These are phyloP conservation scores for Glarea lozoyensis DNA, from an alignment of 495 filamentous ascomycete genomes.

Conservation along the genomic window DNA sequence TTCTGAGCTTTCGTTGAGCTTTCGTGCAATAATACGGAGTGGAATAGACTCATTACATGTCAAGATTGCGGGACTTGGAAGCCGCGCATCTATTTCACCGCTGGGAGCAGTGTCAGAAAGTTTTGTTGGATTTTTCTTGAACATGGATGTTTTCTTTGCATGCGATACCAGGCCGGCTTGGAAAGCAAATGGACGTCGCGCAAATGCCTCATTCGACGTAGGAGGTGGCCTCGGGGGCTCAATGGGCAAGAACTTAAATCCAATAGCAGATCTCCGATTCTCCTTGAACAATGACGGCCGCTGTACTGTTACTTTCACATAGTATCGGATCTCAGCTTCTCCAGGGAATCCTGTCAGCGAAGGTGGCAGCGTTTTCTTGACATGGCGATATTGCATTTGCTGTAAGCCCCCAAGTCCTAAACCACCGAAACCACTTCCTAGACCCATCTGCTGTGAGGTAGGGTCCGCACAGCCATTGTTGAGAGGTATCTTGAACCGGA, in stretches of 20 bases:
- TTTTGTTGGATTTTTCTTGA: slow-evolving; percentile 22
- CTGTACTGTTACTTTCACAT: slow-evolving; percentile 82
- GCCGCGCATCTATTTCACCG: slow-evolving; percentile 62
- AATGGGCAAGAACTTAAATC: slow-evolving; percentile 82
- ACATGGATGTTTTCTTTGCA: slow-evolving; percentile 46
- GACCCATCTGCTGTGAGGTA: slow-evolving; percentile 28
- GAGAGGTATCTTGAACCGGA: slow-evolving; percentile 87
- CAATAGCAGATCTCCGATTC: slow-evolving; percentile 56
- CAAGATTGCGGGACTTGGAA: slow-evolving; percentile 82
- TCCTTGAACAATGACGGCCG: slow-evolving; percentile 76
- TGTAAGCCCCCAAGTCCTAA: slow-evolving; percentile 30
- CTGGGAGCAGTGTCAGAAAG: slow-evolving; percentile 26
- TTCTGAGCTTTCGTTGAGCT: slow-evolving; percentile 53
- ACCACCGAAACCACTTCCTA: slow-evolving; percentile 18
- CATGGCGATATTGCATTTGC: slow-evolving; percentile 50
- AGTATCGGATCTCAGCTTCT: slow-evolving; percentile 85
- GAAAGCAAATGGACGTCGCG: slow-evolving; percentile 73
- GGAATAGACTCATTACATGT: slow-evolving; percentile 83
- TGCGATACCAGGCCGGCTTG: slow-evolving; percentile 27
- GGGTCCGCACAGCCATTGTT: slow-evolving; percentile 73
- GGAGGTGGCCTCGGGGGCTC: slow-evolving; percentile 69
- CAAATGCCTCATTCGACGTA: slow-evolving; percentile 71
- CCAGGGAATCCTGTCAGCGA: slow-evolving; percentile 73
- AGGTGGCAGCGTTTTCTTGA: slow-evolving; percentile 81
- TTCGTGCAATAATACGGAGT: slow-evolving; percentile 68